Conservation (phyloP, 1,284 basidiomycete species). For the Tremellales sp. region DNA sequence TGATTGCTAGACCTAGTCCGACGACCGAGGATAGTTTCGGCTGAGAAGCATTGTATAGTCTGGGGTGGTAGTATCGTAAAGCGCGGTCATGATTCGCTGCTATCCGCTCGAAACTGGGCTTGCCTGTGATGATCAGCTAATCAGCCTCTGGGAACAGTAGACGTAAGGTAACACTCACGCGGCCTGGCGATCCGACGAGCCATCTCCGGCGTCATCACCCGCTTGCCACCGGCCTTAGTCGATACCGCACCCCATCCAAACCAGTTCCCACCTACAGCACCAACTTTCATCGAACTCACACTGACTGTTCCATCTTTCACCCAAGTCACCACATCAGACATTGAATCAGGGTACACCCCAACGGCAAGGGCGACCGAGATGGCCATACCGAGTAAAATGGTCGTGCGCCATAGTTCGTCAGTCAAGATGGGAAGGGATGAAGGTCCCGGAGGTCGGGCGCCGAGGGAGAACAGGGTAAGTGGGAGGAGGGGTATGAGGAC, state of each 20-base stretch:
- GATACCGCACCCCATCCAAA: neutral
- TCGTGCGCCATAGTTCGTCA: conserved; percentile 28
- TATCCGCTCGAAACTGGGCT: conserved; percentile 4
- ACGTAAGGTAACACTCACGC: too few species aligned
- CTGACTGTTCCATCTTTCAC: conserved; percentile 12
- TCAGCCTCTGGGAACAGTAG: too few species aligned
- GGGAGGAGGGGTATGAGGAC: conserved; percentile 30
- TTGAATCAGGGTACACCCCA: conserved; percentile 25
- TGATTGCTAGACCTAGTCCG: conserved; percentile 4
- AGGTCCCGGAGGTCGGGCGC: conserved; percentile 28
- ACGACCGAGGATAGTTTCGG: conserved; percentile 13
- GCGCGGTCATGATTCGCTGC: conserved; percentile 9
- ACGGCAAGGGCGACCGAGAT: conserved; percentile 22
- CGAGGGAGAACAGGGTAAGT: conserved; percentile 28
- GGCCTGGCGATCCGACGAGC: too few species aligned
- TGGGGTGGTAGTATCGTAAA: conserved; percentile 11
- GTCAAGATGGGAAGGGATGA: conserved; percentile 25
- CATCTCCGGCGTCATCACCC: too few species aligned
- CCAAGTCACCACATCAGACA: conserved; percentile 17
- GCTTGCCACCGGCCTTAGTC: neutral
- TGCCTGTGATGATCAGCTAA: too few species aligned
- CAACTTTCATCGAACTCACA: neutral
- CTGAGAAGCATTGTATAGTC: conserved; percentile 15
- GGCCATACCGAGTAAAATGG: conserved; percentile 26
- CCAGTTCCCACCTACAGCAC: neutral